Conservation (phyloP, 2,329 filamentous ascomycete genomes). For the Ophiognomonia clavigignenti-juglandacearum region DNA sequence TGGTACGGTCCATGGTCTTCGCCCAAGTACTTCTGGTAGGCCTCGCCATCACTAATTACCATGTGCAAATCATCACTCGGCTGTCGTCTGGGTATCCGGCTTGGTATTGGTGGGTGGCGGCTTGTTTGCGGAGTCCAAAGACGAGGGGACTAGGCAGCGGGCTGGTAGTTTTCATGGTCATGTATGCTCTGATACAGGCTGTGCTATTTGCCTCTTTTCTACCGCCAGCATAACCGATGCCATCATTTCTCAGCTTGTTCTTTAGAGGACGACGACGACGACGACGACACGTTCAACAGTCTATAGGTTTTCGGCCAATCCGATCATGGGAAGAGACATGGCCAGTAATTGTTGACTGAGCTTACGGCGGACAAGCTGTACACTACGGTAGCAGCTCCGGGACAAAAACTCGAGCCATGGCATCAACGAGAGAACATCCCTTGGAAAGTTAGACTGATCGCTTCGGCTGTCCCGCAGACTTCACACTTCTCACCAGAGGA, state of each 20-base stretch:
- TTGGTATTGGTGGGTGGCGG: conserved; percentile 81
- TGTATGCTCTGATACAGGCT: conserved; percentile 80
- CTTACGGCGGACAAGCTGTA: too few species aligned
- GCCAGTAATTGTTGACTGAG: too few species aligned
- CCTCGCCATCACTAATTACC: conserved; percentile 73
- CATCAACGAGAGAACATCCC: too few species aligned
- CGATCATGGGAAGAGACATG: too few species aligned
- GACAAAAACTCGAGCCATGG: too few species aligned
- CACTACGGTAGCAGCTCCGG: too few species aligned
- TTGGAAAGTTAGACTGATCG: too few species aligned
- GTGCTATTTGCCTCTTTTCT: conserved; percentile 85
- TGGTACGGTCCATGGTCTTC: conserved; percentile 58
- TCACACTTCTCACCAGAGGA: too few species aligned
- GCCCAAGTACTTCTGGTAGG: conserved; percentile 68
- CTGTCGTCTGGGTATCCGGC: conserved; percentile 83
- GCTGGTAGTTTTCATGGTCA: conserved; percentile 63
- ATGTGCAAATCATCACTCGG: conserved; percentile 90
- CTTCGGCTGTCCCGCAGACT: too few species aligned
- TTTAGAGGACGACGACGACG: too few species aligned
- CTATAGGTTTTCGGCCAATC: too few species aligned
- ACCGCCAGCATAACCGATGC: conserved; percentile 67
- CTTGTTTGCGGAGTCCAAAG: conserved; percentile 31
- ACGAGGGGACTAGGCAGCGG: conserved; percentile 21
- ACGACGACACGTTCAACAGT: too few species aligned
- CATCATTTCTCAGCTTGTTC: neutral